Evolutionary conservation across 129 eudicot genomes (phyloP).

Genomic region (Artemisia tridentata): DNA sequence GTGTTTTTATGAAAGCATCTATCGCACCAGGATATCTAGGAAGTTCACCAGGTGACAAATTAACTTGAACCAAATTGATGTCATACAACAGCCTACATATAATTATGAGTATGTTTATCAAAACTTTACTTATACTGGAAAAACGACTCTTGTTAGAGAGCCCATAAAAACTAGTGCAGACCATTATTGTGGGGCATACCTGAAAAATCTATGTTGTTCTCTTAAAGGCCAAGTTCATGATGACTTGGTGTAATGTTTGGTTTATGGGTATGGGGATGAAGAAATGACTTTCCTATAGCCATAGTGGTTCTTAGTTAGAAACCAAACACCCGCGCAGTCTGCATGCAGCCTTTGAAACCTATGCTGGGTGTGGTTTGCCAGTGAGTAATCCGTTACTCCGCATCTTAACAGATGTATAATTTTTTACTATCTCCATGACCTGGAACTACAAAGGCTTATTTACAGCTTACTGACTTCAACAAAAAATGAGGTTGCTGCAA

Average conservation of each 20-base stretch:
- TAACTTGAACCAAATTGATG: neutral
- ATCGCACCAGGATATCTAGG: no score
- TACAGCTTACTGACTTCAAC: neutral
- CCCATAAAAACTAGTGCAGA: neutral
- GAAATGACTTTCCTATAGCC: neutral
- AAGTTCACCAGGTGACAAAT: no score
- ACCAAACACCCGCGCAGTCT: neutral
- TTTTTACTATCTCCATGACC: neutral
- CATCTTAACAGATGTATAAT: constrained; percentile 8
- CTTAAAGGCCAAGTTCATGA: neutral
- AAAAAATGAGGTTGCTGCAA: constrained; percentile 2
- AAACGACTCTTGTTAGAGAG: neutral
- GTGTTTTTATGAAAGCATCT: no score
- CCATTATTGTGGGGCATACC: constrained; percentile 9
- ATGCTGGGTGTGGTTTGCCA: neutral
- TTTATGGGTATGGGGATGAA: no score
- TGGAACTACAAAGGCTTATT: neutral
- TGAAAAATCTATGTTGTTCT: neutral
- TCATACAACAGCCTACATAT: neutral
- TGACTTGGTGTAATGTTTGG: neutral
- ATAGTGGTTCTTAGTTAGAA: no score
- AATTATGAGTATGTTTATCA: neutral
- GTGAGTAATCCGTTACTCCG: neutral
- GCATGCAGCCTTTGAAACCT: neutral
- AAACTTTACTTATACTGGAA: neutral